Evolutionary conservation across 2,329 filamentous ascomycete species (phyloP), one percentile per base, ranked within the genome.

Genomic region (Nemania abortiva): DNA sequence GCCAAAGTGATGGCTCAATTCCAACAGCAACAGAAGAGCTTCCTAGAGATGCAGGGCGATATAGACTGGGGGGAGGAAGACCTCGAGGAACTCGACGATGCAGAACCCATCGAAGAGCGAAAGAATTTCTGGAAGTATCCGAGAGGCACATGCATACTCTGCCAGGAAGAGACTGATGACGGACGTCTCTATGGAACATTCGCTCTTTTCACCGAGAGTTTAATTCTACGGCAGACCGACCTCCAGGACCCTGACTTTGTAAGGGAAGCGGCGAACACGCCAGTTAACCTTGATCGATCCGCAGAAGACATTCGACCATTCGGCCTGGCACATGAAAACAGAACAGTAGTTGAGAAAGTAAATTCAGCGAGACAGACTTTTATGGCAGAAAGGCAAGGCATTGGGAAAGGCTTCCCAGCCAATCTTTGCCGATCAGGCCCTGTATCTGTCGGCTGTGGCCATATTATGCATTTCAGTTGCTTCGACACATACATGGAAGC

Each of bases 381-480:
- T 56, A 84, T 89, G 42, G 88, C 89, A 4, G 94, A 97, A 79
- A 89, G 92, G 57, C 92, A 97, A 80, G 90, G 90, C 6, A 88
- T 99, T 56, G 95, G 95, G 37, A 97, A 95, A 80, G 96, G 96
- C 0, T 99, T 97, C 77, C 91, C 93, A 2, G 85, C 90, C 6
- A 84, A 87, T 10, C 85, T 89, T 49, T 89, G 89, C 39, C 85
- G 87, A 31, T 85, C 88, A 20, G 96, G 95, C 0, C 92, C 95
- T 0, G 91, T 98, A 1, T 93, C 95, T 11, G 93, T 92, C 42
- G 94, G 95, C 10, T 99, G 96, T 80, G 96, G 96, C 2, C 96
- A 99, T 79, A 97, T 99, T 77, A 99, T 99, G 96, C 96, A 99
- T 80, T 98, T 93, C 79, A 90, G 89, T 74, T 99, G 96, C 81